These are phyloP conservation scores for Yarrowia sp. DNA, from an alignment of 805 yeast species.

Conservation along the genomic window DNA sequence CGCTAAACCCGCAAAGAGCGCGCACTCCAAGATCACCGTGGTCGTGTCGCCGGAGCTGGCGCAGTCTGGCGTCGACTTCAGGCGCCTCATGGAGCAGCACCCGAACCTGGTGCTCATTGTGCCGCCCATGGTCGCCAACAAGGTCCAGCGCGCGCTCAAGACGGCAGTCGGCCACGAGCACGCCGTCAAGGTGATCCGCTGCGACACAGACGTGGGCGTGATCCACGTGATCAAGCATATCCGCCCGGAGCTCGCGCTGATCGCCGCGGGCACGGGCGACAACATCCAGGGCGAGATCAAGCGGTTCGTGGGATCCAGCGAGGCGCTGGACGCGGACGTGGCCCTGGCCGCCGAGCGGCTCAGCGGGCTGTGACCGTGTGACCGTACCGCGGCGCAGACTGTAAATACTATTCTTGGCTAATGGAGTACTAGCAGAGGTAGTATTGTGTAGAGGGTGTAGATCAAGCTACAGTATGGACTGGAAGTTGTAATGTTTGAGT, in stretches of 20 bases:
- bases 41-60: constrained; percentile 29
- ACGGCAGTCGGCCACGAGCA: constrained; percentile 33
- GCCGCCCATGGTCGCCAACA: constrained; percentile 30
- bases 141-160: constrained; percentile 28
- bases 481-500: too few species aligned
- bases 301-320: constrained; percentile 29
- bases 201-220: constrained; percentile 50
- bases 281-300: constrained; percentile 25
- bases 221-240: constrained; percentile 58
- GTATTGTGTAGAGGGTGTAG: too few species aligned
- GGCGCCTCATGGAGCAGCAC: constrained; percentile 29
- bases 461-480: too few species aligned
- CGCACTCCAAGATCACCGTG: neutral
- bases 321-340: constrained; percentile 28
- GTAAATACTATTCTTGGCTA: too few species aligned
- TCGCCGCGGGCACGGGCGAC: constrained; percentile 31
- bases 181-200: constrained; percentile 43
- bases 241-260: constrained; percentile 39
- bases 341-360: neutral
- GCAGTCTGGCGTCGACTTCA: constrained; percentile 30
- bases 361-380: neutral
- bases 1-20: neutral
- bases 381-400: too few species aligned
- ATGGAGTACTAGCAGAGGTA: too few species aligned
- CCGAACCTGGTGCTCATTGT: constrained; percentile 40